Percentiles rank a stretch among this genome's conserved stretches.
phyloP scores from a whole-genome alignment of 2,329 filamentous ascomycete species.

The Hymenoscyphus fraxineus region DNA sequence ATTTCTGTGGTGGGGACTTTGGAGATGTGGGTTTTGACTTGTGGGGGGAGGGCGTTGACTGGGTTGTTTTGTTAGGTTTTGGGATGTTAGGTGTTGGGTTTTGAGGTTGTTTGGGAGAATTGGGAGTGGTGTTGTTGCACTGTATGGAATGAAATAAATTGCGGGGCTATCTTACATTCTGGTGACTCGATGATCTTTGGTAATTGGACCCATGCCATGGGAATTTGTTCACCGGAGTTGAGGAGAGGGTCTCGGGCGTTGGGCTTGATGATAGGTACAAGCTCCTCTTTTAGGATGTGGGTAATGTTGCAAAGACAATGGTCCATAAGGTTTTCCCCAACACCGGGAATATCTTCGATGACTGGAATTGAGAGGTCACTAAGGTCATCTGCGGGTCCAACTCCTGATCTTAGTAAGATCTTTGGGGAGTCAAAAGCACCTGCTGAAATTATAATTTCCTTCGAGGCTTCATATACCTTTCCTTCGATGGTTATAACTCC shows the following conservation, averaged over 20 bases:
- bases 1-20: neutral
- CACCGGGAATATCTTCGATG: constrained; percentile 56
- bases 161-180: constrained; percentile 43
- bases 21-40: neutral
- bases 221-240: constrained; percentile 39
- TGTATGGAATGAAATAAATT: constrained; percentile 37
- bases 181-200: constrained; percentile 45
- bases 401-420: constrained; percentile 43
- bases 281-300: constrained; percentile 39
- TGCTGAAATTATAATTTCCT: constrained; percentile 46
- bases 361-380: constrained; percentile 46
- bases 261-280: neutral
- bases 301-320: constrained; percentile 32
- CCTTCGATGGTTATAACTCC: constrained; percentile 44
- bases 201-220: constrained; percentile 41
- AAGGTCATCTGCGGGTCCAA: constrained; percentile 42
- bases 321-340: constrained; percentile 58
- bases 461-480: constrained; percentile 30
- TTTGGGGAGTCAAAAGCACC: constrained; percentile 45
- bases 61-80: neutral
- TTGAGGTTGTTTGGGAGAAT: constrained; percentile 42
- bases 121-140: constrained; percentile 48
- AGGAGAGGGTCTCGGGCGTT: neutral
- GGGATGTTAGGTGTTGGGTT: neutral
- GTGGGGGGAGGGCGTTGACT: neutral